Conservation (phyloP, 108 stramenopile species). For the Licmophora abbreviata region DNA sequence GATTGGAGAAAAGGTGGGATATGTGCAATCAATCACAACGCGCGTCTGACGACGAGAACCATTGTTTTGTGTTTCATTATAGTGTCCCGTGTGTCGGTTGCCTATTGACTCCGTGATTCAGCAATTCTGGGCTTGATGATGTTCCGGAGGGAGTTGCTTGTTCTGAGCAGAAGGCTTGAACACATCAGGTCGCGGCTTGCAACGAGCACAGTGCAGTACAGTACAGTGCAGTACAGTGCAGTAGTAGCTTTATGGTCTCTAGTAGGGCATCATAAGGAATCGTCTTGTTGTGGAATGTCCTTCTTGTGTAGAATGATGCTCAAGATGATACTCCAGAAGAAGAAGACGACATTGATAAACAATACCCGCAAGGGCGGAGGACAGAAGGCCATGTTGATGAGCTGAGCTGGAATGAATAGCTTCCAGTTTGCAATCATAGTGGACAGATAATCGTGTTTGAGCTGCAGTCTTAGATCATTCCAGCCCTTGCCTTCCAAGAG, state of each 20-base stretch:
- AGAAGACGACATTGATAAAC: slow-evolving; percentile 30
- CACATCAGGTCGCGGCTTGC: too few relatives aligned
- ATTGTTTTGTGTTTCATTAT: background rate
- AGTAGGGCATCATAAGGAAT: too few relatives aligned
- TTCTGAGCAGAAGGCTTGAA: too few relatives aligned
- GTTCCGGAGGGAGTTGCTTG: too few relatives aligned
- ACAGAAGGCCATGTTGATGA: slow-evolving; percentile 36
- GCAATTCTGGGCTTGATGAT: slow-evolving; percentile 66
- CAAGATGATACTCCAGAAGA: slow-evolving; percentile 30
- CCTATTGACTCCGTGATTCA: slow-evolving; percentile 72
- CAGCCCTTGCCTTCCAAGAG: slow-evolving; percentile 19
- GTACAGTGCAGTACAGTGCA: too few relatives aligned
- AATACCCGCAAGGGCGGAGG: slow-evolving; percentile 23
- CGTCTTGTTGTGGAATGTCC: too few relatives aligned
- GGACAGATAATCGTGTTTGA: slow-evolving; percentile 12
- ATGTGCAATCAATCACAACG: background rate
- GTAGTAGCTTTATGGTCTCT: too few relatives aligned
- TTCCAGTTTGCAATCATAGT: slow-evolving; percentile 35
- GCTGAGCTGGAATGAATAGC: slow-evolving; percentile 30
- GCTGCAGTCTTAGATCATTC: slow-evolving; percentile 10
- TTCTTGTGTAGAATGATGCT: slow-evolving; percentile 24
- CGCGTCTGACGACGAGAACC: background rate
- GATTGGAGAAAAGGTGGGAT: background rate
- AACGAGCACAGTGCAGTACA: too few relatives aligned
- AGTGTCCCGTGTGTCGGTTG: slow-evolving; percentile 68